A percentile compares a stretch with the other conserved stretches of the same genome.
Evolutionary conservation across 2,329 filamentous ascomycete species (phyloP).

Genomic region (Xylaria sp.): DNA sequence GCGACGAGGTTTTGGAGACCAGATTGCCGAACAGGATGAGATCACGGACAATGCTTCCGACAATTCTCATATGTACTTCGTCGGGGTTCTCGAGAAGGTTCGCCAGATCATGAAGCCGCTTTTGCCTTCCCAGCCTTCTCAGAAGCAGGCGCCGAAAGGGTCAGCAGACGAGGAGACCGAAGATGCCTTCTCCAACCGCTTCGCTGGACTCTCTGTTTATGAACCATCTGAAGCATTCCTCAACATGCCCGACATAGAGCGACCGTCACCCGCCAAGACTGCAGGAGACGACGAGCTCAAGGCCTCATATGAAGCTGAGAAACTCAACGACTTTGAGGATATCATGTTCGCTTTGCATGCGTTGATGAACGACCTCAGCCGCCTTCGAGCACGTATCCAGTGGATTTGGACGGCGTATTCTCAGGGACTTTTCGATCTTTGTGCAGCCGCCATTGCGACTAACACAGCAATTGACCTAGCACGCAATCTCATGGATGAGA

Average conservation of each 20-base stretch:
- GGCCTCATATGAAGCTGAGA: slow-evolving; percentile 43
- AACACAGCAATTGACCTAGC: slow-evolving; percentile 46
- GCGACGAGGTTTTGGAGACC: slow-evolving; percentile 39
- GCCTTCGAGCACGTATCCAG: slow-evolving; percentile 36
- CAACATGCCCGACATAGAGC: slow-evolving; percentile 38
- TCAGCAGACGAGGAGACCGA: slow-evolving; percentile 5
- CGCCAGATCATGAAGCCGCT: slow-evolving; percentile 36
- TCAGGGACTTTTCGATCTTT: slow-evolving; percentile 37
- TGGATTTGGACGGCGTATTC: slow-evolving; percentile 41
- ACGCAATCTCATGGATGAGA: slow-evolving; percentile 40
- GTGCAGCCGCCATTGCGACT: slow-evolving; percentile 43
- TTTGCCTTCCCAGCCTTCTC: slow-evolving; percentile 14
- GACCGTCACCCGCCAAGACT: slow-evolving; percentile 16
- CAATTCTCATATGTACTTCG: slow-evolving; percentile 41
- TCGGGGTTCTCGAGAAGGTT: slow-evolving; percentile 44
- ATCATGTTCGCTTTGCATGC: slow-evolving; percentile 35
- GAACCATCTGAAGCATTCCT: slow-evolving; percentile 47
- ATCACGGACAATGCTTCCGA: slow-evolving; percentile 32
- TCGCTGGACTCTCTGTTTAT: slow-evolving; percentile 44
- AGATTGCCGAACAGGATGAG: slow-evolving; percentile 26
- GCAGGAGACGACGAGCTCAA: slow-evolving; percentile 18
- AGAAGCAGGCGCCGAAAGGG: slow-evolving; percentile 11
- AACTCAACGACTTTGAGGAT: slow-evolving; percentile 32
- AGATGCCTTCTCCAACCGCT: slow-evolving; percentile 39
- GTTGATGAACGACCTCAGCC: slow-evolving; percentile 41